Percentiles rank a stretch among this genome's conserved stretches.
Conservation (phyloP, 176 grass and related monocot genomes). For the Secale cereale region DNA sequence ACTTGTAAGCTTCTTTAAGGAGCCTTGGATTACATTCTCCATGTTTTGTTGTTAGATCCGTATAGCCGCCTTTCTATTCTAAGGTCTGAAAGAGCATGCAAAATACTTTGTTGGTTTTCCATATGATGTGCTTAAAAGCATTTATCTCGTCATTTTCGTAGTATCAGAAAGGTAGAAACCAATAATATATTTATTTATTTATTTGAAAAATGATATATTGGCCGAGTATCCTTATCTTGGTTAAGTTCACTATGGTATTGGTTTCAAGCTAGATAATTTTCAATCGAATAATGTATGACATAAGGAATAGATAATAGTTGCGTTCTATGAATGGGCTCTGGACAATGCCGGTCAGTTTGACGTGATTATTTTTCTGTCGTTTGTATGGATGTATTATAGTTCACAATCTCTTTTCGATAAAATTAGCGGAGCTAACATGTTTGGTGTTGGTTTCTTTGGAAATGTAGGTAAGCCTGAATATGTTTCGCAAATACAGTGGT, state of each 20-base stretch:
- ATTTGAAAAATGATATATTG: not conserved
- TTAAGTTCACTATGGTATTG: not conserved
- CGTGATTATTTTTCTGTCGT: not conserved
- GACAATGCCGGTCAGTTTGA: not conserved
- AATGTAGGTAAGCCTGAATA: slow-evolving; percentile 52
- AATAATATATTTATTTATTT: no score
- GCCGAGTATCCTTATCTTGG: not conserved
- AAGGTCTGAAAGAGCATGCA: not conserved
- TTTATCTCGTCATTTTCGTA: not conserved
- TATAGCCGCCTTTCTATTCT: not conserved
- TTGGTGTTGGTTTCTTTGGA: not conserved
- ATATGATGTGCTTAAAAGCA: not conserved
- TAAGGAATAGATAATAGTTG: not conserved
- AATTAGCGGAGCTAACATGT: not conserved
- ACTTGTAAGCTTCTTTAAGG: slow-evolving; percentile 51
- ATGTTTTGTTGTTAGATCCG: not conserved
- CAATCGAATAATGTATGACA: not conserved
- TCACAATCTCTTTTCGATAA: not conserved
- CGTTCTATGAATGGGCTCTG: not conserved
- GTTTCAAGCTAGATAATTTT: not conserved
- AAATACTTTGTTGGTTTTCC: not conserved
- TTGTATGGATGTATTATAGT: not conserved
- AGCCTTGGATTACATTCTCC: not conserved
- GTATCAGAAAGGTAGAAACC: not conserved
- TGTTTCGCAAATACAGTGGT: slow-evolving; percentile 70